A percentile compares a stretch with the other conserved stretches of the same genome.
Conservation (phyloP, 768 basidiomycete species). For the Russula compacta region DNA sequence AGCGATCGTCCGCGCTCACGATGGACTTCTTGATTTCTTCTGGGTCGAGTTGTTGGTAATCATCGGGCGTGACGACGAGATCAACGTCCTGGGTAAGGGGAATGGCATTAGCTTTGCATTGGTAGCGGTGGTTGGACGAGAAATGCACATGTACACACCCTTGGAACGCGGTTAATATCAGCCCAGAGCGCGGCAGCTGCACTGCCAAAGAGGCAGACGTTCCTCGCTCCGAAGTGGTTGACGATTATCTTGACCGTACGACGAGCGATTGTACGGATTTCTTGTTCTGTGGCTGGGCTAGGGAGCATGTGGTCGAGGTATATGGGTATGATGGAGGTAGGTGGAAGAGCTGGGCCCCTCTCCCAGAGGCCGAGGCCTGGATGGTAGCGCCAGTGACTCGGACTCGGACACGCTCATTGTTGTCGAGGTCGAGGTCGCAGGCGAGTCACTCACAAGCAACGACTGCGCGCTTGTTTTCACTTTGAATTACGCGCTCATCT, state of each 20-base stretch:
- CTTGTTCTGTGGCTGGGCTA: background rate
- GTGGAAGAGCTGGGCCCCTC: background rate
- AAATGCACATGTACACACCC: background rate
- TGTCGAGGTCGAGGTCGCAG: too few relatives aligned
- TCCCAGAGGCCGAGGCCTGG: background rate
- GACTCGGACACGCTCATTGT: background rate
- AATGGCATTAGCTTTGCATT: background rate
- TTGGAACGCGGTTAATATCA: background rate
- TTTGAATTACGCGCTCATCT: background rate
- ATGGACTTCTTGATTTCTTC: slow-evolving; percentile 1
- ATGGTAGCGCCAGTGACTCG: too few relatives aligned
- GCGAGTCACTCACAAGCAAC: too few relatives aligned
- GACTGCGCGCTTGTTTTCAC: background rate
- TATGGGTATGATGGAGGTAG: background rate
- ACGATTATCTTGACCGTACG: slow-evolving; percentile 1
- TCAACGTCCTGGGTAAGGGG: background rate
- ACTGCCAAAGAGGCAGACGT: slow-evolving; percentile 8
- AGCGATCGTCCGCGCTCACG: background rate
- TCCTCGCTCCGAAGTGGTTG: background rate
- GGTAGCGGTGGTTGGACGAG: too few relatives aligned
- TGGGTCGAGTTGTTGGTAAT: background rate
- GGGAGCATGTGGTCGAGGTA: background rate
- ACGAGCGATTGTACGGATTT: slow-evolving; percentile 2
- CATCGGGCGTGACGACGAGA: background rate
- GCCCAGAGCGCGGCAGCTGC: slow-evolving; percentile 3